Conservation (phyloP, 129 eudicot genomes). For the Deinandra increscens region DNA sequence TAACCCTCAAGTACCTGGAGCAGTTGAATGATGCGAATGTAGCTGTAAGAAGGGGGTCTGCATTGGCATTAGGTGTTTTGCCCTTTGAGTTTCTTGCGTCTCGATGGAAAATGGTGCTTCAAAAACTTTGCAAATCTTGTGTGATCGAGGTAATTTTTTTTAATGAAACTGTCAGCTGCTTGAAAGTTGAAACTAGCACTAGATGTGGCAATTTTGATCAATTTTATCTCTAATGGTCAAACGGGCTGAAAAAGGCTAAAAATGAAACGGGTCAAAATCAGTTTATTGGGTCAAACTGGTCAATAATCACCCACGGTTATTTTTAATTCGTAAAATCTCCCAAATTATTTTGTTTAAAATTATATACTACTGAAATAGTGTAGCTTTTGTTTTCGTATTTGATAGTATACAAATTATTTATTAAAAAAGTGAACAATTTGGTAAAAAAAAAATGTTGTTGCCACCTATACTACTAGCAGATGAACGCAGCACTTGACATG, state of each 20-base stretch:
- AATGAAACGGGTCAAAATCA: not conserved
- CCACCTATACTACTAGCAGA: conserved; percentile 8
- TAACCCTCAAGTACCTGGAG: conserved; percentile 57
- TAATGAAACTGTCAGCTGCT: not conserved
- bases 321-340: not conserved
- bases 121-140: conserved; percentile 76
- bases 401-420: not conserved
- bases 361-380: not conserved
- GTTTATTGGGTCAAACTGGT: not conserved
- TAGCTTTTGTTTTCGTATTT: too few relatives aligned
- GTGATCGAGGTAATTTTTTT: conserved; percentile 62
- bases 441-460: not conserved
- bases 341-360: not conserved
- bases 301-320: not conserved
- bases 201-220: not conserved
- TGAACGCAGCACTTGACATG: conserved; percentile 17
- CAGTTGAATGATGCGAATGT: conserved; percentile 84
- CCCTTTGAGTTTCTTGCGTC: conserved; percentile 68
- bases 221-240: not conserved
- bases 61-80: conserved; percentile 87
- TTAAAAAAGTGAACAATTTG: not conserved
- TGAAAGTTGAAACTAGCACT: conserved; percentile 1
- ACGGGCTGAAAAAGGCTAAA: not conserved
- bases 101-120: conserved; percentile 69
- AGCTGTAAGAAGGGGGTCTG: conserved; percentile 97